These are phyloP conservation scores for Myxozyma sirexii DNA, from an alignment of 805 yeast genomes.

Conservation along the genomic window DNA sequence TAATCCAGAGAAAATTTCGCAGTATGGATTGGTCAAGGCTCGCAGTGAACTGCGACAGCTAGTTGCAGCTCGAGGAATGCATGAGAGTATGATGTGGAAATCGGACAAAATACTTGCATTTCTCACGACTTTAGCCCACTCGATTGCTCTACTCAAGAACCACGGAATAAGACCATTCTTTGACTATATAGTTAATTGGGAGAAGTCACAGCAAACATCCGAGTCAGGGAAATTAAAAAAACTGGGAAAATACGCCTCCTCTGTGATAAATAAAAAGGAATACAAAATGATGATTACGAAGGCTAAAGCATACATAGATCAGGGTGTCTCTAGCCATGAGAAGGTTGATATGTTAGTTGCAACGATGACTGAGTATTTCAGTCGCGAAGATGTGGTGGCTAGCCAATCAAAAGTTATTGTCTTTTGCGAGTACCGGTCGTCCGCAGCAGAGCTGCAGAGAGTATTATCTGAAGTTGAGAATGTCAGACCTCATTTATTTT, in stretches of 20 bases:
- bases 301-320: slow-evolving; percentile 50
- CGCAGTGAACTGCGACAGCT: slow-evolving; percentile 41
- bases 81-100: slow-evolving; percentile 11
- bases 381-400: slow-evolving; percentile 39
- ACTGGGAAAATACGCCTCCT: slow-evolving; percentile 17
- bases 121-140: slow-evolving; percentile 69
- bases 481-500: slow-evolving; percentile 78
- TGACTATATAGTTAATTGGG: slow-evolving; percentile 53
- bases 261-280: not conserved
- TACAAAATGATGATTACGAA: slow-evolving; percentile 43
- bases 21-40: slow-evolving; percentile 70
- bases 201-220: not conserved
- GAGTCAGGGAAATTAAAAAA: slow-evolving; percentile 10
- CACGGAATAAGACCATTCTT: slow-evolving; percentile 84
- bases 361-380: slow-evolving; percentile 25
- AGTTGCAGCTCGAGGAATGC: not conserved
- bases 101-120: slow-evolving; percentile 50
- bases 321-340: slow-evolving; percentile 62
- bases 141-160: slow-evolving; percentile 55
- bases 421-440: slow-evolving; percentile 85
- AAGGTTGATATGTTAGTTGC: slow-evolving; percentile 46
- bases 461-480: slow-evolving; percentile 46
- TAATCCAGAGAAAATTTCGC: slow-evolving; percentile 69
- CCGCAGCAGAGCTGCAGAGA: slow-evolving; percentile 84
- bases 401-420: slow-evolving; percentile 74